These are phyloP conservation scores for Calocera cornea DNA, from an alignment of 768 basidiomycete genomes.

Conservation along the genomic window DNA sequence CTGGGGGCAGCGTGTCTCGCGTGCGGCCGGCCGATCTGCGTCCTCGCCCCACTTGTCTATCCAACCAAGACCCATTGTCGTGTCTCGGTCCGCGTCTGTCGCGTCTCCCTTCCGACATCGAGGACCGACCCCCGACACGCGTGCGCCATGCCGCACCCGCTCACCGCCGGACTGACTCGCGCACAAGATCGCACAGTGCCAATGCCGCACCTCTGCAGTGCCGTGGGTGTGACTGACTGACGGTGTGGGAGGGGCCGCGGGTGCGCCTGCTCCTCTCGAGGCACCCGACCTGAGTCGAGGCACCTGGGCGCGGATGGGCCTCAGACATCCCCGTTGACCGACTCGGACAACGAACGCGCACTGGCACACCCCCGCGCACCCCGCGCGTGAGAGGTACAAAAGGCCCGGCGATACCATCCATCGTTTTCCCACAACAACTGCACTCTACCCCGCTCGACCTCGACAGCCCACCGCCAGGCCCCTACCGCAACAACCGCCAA, in stretches of 20 bases:
- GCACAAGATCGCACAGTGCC: too few species aligned
- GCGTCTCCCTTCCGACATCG: background rate
- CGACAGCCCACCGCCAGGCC: background rate
- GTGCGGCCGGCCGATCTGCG: background rate
- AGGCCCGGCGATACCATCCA: background rate
- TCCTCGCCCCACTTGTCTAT: background rate
- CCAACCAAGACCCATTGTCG: background rate
- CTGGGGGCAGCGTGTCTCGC: background rate
- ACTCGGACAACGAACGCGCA: background rate
- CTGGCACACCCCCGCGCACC: background rate
- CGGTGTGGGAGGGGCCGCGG: background rate
- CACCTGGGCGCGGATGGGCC: background rate
- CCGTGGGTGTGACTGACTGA: background rate
- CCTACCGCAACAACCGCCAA: constrained; percentile 52
- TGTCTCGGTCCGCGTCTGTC: background rate
- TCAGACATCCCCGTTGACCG: background rate
- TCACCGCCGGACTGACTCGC: too few species aligned
- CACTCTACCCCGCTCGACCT: background rate
- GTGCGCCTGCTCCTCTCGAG: too few species aligned
- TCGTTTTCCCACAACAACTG: background rate
- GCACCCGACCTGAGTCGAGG: background rate
- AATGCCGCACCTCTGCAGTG: background rate
- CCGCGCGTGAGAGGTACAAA: background rate
- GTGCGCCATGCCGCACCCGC: background rate
- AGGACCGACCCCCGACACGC: background rate